A percentile compares a stretch with the other conserved stretches of the same genome.
phyloP scores from a whole-genome alignment of 805 yeast genomes.

The Candida morakotiae region DNA sequence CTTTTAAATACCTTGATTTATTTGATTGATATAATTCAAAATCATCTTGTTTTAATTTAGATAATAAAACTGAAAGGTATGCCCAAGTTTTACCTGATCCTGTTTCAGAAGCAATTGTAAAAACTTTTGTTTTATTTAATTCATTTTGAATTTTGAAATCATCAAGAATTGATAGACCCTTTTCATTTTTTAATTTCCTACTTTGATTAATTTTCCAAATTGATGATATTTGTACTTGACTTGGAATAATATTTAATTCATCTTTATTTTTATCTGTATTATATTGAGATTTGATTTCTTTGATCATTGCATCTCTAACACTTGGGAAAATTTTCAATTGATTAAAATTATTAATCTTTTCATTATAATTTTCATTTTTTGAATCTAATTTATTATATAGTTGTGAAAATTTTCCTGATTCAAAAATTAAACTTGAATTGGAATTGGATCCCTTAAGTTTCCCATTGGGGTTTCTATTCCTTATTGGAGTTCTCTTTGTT shows the following conservation, averaged over 20 bases:
- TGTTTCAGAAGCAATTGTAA: slow-evolving; percentile 90
- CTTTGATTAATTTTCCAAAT: slow-evolving; percentile 51
- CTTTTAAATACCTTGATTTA: slow-evolving; percentile 16
- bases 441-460: too few species aligned
- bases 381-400: slow-evolving; percentile 35
- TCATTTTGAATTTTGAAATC: slow-evolving; percentile 28
- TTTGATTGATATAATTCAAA: slow-evolving; percentile 17
- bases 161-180: slow-evolving; percentile 8
- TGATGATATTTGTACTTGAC: slow-evolving; percentile 82
- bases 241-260: slow-evolving; percentile 46
- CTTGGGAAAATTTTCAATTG: slow-evolving; percentile 63
- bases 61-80: slow-evolving; percentile 71
- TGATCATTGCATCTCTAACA: slow-evolving; percentile 56
- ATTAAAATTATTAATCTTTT: slow-evolving; percentile 58
- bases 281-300: slow-evolving; percentile 45
- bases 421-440: not conserved
- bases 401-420: slow-evolving; percentile 44
- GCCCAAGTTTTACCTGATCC: slow-evolving; percentile 98
- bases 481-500: not conserved
- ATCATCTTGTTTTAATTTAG: slow-evolving; percentile 61
- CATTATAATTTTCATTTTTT: slow-evolving; percentile 11
- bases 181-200: slow-evolving; percentile 20
- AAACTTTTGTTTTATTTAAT: slow-evolving; percentile 45
- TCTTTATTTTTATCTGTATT: slow-evolving; percentile 26
- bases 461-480: not conserved